Percentiles rank a stretch among this genome's conserved stretches.
phyloP scores from a whole-genome alignment of 768 basidiomycete species.

The Lactarius psammicola region DNA sequence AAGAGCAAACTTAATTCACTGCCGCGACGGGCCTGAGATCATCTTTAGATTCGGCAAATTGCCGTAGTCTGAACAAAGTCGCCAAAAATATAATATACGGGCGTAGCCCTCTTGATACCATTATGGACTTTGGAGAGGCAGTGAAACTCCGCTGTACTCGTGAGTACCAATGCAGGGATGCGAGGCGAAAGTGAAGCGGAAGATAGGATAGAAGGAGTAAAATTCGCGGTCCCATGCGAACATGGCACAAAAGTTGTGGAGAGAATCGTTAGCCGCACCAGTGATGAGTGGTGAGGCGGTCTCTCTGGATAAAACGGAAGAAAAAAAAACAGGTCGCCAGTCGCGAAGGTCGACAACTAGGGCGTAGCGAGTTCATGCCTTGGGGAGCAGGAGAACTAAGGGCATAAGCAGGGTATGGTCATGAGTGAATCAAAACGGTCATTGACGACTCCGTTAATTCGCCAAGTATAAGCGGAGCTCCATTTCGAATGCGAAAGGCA shows the following conservation, averaged over 20 bases:
- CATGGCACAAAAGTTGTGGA: slow-evolving; percentile 16
- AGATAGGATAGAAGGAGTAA: background rate
- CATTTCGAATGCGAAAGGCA: too few relatives aligned
- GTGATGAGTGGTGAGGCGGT: background rate
- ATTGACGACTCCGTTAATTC: background rate
- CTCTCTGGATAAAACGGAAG: background rate
- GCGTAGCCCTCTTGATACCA: background rate
- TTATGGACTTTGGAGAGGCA: background rate
- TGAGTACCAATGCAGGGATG: background rate
- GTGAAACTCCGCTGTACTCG: background rate
- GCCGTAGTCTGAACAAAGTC: slow-evolving; percentile 25
- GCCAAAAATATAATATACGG: background rate
- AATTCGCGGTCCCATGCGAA: background rate
- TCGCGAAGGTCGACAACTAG: background rate
- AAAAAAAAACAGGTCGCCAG: background rate
- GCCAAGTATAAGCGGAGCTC: background rate
- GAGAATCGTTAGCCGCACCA: background rate
- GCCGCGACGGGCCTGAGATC: slow-evolving; percentile 21
- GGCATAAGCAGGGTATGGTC: background rate
- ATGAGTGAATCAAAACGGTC: background rate
- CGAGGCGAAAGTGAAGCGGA: background rate
- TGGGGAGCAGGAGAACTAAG: background rate
- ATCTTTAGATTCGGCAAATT: slow-evolving; percentile 16
- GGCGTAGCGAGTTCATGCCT: background rate
- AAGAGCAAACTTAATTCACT: slow-evolving; percentile 14